Conservation (phyloP, 192 early-diverging fungal species). For the Chytriomyces sp. region DNA sequence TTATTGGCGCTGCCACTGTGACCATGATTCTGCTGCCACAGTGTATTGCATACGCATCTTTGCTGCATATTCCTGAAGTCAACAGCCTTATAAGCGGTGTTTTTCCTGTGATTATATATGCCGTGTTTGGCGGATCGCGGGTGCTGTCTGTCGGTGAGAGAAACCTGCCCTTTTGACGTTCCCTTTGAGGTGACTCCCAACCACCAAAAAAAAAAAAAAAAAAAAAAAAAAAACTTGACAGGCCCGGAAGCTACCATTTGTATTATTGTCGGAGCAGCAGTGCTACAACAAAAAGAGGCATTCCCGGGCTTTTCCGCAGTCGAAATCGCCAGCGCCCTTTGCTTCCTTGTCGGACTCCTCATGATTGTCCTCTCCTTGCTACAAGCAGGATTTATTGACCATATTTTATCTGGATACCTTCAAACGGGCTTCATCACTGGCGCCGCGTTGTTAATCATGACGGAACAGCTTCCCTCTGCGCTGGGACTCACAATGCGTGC, state of each 20-base stretch:
- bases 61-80: conserved; percentile 44
- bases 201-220: too few relatives aligned
- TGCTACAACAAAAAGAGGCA: conserved; percentile 4
- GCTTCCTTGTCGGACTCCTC: conserved; percentile 44
- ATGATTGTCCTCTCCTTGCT: conserved; percentile 37
- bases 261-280: conserved; percentile 25
- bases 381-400: conserved; percentile 52
- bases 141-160: conserved; percentile 45
- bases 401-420: conserved; percentile 48
- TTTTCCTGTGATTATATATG: conserved; percentile 52
- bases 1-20: conserved; percentile 45
- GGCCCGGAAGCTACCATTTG: conserved; percentile 15
- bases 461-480: conserved; percentile 45
- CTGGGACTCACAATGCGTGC: conserved; percentile 27
- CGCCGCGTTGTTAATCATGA: conserved; percentile 45
- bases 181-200: too few relatives aligned
- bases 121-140: conserved; percentile 46
- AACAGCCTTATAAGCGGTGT: conserved; percentile 46
- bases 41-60: conserved; percentile 45
- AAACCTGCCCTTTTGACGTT: neutral
- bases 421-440: conserved; percentile 34
- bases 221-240: neutral
- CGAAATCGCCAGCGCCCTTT: conserved; percentile 38
- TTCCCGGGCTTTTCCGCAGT: conserved; percentile 23
- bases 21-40: conserved; percentile 47